phyloP scores from a whole-genome alignment of 495 filamentous ascomycete species.

The Xylaria acuta region DNA sequence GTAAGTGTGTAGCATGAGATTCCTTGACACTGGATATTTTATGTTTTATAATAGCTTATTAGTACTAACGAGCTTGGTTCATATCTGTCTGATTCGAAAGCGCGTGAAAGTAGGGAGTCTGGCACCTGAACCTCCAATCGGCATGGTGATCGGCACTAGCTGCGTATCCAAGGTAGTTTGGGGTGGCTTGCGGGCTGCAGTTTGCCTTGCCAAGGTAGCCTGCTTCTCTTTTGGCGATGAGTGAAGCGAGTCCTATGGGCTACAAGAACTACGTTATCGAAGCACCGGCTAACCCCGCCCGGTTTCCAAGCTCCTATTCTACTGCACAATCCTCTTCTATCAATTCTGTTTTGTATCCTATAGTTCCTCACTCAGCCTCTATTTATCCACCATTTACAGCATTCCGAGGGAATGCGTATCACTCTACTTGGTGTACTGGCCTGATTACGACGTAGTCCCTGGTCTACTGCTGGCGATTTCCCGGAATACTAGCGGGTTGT shows the following conservation, averaged over 20 bases:
- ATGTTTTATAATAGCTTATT: neutral
- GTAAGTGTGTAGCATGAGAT: neutral
- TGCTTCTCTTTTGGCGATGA: neutral
- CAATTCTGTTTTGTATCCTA: neutral
- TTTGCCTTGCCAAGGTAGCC: neutral
- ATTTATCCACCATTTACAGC: neutral
- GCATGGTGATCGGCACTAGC: neutral
- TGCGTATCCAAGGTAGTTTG: neutral
- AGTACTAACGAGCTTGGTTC: neutral
- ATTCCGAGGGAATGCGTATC: neutral
- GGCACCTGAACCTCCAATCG: neutral
- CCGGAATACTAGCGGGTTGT: neutral
- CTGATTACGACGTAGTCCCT: no score
- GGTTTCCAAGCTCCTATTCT: neutral
- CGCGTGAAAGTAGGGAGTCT: neutral
- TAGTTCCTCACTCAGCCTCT: neutral
- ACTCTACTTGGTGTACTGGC: neutral
- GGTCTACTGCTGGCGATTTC: neutral
- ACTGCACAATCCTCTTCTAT: neutral
- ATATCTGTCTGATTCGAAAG: neutral
- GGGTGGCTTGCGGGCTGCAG: neutral
- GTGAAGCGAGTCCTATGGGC: neutral
- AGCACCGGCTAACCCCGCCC: neutral
- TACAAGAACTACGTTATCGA: no score
- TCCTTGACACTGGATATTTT: neutral